Evolutionary conservation across 148 eudicot genomes (phyloP), one percentile per base, ranked within the genome.

Genomic region (Drosera capensis): DNA sequence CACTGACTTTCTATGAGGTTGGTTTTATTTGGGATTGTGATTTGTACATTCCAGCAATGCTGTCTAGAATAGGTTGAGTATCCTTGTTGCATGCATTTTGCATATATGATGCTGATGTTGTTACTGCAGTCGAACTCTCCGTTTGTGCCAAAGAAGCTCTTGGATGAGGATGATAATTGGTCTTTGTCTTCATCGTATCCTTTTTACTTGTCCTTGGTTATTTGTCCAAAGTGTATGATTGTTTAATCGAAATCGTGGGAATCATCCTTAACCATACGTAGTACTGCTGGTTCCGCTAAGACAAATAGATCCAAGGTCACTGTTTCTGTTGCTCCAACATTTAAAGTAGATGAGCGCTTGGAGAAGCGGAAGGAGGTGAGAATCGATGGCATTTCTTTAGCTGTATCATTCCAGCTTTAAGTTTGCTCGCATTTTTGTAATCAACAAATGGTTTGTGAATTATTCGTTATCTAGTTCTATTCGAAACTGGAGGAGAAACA

Each of bases 311-410:
- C 60, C 30, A 82, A 65, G 68, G 29, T 52, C 36, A 68, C 71
- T 20, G 62, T 59, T 64, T 87, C 72, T 23, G 71, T 73, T 46
- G 94, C 88, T 40, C 96, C 96, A 12, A 50, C 54, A 2, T 86
- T 86, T 57, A 79, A 62, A 61, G 72, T 75, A 64, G 58, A 52
- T 20, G 81, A 74, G 47, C 96, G 96, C 52, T 88, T 88, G 42
- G 85, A 79, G 74, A 82, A 72, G 68, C 75, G 96, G 26, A 87
- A 65, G 51, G 82, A 87, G 96, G 96, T 87, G 73, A 20, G n/a
- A n/a, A n/a, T n/a, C n/a, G n/a, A n/a, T n/a, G n/a, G n/a, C n/a
- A n/a, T n/a, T n/a, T n/a, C n/a, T n/a, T n/a, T n/a, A n/a, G n/a
- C n/a, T n/a, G n/a, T n/a, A n/a, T n/a, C n/a, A n/a, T n/a, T n/a